Evolutionary conservation across 306 rosid genomes (phyloP), one percentile per base, ranked within the genome.

Genomic region (Ormosia semicastrata): DNA sequence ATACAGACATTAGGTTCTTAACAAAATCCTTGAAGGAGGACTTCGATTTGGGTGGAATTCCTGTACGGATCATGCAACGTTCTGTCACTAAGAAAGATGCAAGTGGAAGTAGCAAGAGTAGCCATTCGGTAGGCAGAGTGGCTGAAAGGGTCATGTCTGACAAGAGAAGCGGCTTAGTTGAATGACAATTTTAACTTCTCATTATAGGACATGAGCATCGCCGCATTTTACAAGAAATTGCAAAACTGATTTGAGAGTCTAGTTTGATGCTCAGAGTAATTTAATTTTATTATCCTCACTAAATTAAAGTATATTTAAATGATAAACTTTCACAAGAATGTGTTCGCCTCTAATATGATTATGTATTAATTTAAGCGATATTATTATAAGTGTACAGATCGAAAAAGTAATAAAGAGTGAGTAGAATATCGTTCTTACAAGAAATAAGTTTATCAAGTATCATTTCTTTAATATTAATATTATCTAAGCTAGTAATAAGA

Each of bases 11-110:
- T 52, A 86, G 97, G 85, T 95, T 93, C 87, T 84, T 93, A 75
- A 89, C 93, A 47, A 90, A 84, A 86, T 95, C 99, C 77, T 86
- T 95, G 91, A 95, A 95, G 81, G 99, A 95, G 17, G 99, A 93
- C 86, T 95, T 95, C 4, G 94, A 93, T 87, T 89, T 95, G 90
- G 98, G 98, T 67, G 99, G 99, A 80, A 93, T 92, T 85, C 97
- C 99, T 13, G 88, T 95, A 75, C 85, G 99, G 78, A 92, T 95
- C 79, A 87, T 90, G 95, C 98, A 88, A 79, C 90, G 99, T 76
- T 80, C 75, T 15, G 80, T 89, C 15, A 40, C 79, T 54, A 89
- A 87, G 86, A 93, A 85, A 72, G 79, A 75, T 37, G 77, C 29
- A 4, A 83, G 70, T 56, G 69, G 83, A 65, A 79, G 70, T 70